Evolutionary conservation across 805 yeast genomes (phyloP).

Genomic region (Tanozyma kutaoensis): DNA sequence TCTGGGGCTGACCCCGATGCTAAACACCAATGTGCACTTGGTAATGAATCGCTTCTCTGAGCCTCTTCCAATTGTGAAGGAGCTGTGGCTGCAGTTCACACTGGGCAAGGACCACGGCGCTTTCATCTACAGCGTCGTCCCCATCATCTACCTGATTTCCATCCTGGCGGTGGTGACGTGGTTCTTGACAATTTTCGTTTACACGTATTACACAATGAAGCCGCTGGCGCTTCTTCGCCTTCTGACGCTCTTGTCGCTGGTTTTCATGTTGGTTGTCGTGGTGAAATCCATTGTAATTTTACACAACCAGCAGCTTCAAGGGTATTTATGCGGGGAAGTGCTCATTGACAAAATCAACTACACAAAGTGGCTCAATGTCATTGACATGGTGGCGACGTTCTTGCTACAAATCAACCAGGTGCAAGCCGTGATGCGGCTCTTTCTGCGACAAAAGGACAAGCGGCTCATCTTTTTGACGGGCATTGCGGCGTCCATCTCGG

Average conservation of each 20-base stretch:
- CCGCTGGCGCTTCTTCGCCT: conserved; percentile 39
- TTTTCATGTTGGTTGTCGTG: conserved; percentile 39
- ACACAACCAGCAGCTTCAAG: conserved; percentile 31
- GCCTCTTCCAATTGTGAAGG: conserved; percentile 28
- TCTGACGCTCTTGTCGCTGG: conserved; percentile 39
- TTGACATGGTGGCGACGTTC: conserved; percentile 46
- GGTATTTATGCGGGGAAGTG: conserved; percentile 28
- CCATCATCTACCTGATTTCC: conserved; percentile 48
- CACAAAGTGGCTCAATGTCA: conserved; percentile 32
- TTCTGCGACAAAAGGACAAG: conserved; percentile 56
- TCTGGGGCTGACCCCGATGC: conserved; percentile 18
- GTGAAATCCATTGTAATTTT: conserved; percentile 33
- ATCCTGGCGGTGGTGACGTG: conserved; percentile 53
- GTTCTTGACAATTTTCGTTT: conserved; percentile 48
- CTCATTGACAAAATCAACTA: conserved; percentile 31
- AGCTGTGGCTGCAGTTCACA: conserved; percentile 37
- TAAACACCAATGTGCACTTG: conserved; percentile 22
- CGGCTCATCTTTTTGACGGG: conserved; percentile 51
- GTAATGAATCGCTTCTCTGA: conserved; percentile 11
- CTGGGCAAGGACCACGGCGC: conserved; percentile 19
- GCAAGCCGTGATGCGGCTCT: conserved; percentile 54
- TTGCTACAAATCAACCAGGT: conserved; percentile 57
- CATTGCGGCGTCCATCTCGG: conserved; percentile 30
- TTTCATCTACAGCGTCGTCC: conserved; percentile 44
- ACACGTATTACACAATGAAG: conserved; percentile 51